Conservation (phyloP, 495 filamentous ascomycete genomes). For the Trichoderma virens region DNA sequence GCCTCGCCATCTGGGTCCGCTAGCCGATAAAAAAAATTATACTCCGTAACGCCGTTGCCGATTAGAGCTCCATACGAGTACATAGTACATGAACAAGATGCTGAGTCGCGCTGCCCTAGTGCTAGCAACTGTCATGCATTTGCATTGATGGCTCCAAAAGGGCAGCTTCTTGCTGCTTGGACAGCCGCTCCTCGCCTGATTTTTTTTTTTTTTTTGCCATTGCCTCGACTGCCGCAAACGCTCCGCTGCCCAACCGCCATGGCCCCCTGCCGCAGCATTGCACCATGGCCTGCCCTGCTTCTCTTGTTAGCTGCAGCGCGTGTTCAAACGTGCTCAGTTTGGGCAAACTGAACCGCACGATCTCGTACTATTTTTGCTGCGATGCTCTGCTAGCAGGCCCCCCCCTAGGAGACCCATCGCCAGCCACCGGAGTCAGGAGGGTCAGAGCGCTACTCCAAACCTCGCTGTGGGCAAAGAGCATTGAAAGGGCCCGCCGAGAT, state of each 20-base stretch:
- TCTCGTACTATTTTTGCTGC: neutral
- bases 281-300: neutral
- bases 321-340: neutral
- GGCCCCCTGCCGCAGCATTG: neutral
- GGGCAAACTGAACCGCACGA: neutral
- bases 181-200: neutral
- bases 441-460: neutral
- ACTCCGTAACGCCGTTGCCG: constrained; percentile 2
- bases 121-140: neutral
- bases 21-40: neutral
- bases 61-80: neutral
- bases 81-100: neutral
- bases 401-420: constrained; percentile 1
- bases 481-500: neutral
- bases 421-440: neutral
- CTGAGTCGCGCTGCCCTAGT: neutral
- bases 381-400: neutral
- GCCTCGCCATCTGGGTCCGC: neutral
- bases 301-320: constrained; percentile 1
- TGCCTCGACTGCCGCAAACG: constrained; percentile 1
- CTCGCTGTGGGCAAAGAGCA: neutral
- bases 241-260: constrained; percentile 4
- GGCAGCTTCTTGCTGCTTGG: neutral
- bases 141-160: neutral
- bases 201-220: neutral